A percentile compares a stretch with the other conserved stretches of the same genome.
These are phyloP conservation scores for Colletotrichum cereale DNA, from an alignment of 2,329 filamentous ascomycete species.

Conservation along the genomic window DNA sequence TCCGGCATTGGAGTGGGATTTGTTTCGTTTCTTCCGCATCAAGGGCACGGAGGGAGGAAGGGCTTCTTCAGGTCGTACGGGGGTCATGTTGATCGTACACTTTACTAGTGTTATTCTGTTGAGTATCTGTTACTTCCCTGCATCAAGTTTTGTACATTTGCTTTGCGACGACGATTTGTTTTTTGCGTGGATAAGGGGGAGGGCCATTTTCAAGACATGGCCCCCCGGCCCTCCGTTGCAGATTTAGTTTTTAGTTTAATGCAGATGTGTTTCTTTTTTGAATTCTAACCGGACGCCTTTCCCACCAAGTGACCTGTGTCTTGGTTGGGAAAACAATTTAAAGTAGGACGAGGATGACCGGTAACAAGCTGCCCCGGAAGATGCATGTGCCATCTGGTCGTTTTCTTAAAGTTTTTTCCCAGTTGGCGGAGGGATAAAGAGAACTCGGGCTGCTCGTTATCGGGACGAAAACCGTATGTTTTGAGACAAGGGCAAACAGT, in stretches of 20 bases:
- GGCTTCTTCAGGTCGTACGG: slow-evolving; percentile 5
- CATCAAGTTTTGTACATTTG: slow-evolving; percentile 3
- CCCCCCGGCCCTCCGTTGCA: not conserved
- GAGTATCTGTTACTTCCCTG: not conserved
- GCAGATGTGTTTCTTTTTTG: slow-evolving; percentile 9
- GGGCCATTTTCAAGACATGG: not conserved
- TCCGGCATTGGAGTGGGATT: slow-evolving; percentile 8
- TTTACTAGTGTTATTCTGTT: not conserved
- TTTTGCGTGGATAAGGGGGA: not conserved
- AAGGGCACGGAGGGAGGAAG: not conserved
- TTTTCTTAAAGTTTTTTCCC: slow-evolving; percentile 10
- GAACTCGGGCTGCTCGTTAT: slow-evolving; percentile 21
- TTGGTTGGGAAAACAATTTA: slow-evolving; percentile 22
- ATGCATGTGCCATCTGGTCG: slow-evolving; percentile 38
- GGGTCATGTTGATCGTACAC: slow-evolving; percentile 18
- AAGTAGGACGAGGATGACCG: slow-evolving; percentile 1
- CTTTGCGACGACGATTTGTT: not conserved
- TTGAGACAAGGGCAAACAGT: not conserved
- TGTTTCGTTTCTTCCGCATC: slow-evolving; percentile 10
- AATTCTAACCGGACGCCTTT: not conserved
- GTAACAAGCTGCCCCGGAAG: slow-evolving; percentile 4
- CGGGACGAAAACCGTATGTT: slow-evolving; percentile 19
- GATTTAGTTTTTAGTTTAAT: slow-evolving; percentile 8
- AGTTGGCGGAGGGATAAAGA: not conserved
- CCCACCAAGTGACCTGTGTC: not conserved